Evolutionary conservation across 306 rosid species (phyloP), one percentile per base, ranked within the genome.

Genomic region (Casuarina glauca): DNA sequence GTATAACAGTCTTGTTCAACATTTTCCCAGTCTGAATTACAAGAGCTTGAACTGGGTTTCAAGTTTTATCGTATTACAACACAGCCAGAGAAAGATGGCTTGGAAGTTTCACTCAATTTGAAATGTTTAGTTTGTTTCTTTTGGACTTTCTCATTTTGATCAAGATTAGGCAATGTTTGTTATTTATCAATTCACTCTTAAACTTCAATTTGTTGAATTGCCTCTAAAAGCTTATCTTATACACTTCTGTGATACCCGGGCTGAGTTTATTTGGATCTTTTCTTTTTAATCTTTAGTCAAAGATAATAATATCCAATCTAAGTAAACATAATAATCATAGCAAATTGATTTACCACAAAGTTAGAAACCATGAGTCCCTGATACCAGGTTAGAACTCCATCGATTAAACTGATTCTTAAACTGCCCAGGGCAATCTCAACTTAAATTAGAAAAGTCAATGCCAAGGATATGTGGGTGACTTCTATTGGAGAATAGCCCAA

Each of bases 91-190:
- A 63, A 39, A 15, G 60, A 48, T 36, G 39, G 73, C 72, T 76
- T 11, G 72, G 64, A 64, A 19, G 52, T 51, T 58, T 62, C 77
- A 74, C 54, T 58, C 11, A 12, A 57, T 74, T 46, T 46, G 55
- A 61, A 16, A 41, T 36, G 9, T 13, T 26, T 1, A 32, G 32
- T 46, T 55, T 19, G 13, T 26, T 26, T 36, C 64, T 58, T 58
- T 58, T 58, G 64, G 39, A 58, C 64, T 19, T 8, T 58, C 64
- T 58, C 64, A 9, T 6, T 26, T 58, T 58, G 35, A 26, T 26
- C 4, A 19, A 11, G 26, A 58, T 58, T 58, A 51, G 26, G 20
- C 64, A 58, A 13, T 19, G 64, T n/a, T 58, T 19, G 10, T 7
- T 26, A 58, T 9, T 58, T 19, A 58, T 58, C 26, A 20, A 26